Base-by-base conservation (phyloP, 73 alveolate genomes). In the Symbiodinium pilosum region DNA sequence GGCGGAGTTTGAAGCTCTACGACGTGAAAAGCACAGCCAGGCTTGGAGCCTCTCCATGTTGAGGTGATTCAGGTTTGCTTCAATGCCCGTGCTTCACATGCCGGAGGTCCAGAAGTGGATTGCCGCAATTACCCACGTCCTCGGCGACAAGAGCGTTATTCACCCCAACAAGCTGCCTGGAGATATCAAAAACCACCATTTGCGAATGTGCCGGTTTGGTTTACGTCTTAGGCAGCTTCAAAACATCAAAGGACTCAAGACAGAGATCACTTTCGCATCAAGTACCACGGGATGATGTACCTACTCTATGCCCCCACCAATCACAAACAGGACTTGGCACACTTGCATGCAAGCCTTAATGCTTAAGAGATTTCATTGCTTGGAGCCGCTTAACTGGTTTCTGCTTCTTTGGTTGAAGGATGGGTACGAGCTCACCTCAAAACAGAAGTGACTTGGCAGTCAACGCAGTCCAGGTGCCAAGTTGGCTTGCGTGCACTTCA, bases 21-120 rank as follows among this genome's bases (percentile, higher is more conserved):
- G 94, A 3, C 94, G 75, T 54, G 94, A 56, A 56, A 52, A 54
- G 84, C 94, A 87, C 64, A 87, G 94, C 84, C 64, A 87, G 94
- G 94, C 75, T 12, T 40, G 14, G 89, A 30, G 89, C 89, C 2
- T n/a, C n/a, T n/a, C n/a, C n/a, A n/a, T n/a, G n/a, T n/a, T n/a
- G n/a, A n/a, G n/a, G n/a, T n/a, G n/a, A n/a, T n/a, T n/a, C n/a
- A n/a, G n/a, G n/a, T n/a, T n/a, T n/a, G n/a, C n/a, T n/a, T n/a
- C n/a, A n/a, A 52, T 52, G 20, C 69, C 9, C 64, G 11, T 83
- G 89, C 54, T 34, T 32, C n/a, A n/a, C n/a, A n/a, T 8, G 32
- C 16, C 69, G 28, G 39, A 88, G 95, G 95, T 88, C 47, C n/a
- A 40, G 24, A 56, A 77, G 41, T 88, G 95, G 95, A 41, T 88